Percentiles rank a stretch among this genome's conserved stretches.
Conservation (phyloP, 345 rosid genomes). For the Gynandropsis gynandra region DNA sequence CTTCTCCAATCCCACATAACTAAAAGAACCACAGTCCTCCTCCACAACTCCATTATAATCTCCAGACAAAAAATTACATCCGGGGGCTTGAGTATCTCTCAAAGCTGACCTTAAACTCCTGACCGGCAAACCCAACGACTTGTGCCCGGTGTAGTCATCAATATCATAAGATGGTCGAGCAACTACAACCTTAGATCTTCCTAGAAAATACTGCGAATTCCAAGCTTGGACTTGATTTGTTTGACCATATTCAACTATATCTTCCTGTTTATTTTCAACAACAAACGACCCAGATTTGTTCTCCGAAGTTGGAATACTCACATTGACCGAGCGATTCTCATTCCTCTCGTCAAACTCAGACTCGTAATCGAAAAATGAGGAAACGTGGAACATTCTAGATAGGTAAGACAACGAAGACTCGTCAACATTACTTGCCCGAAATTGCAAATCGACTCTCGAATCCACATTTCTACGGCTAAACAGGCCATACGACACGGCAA, state of each 20-base stretch:
- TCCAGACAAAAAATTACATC: conserved; percentile 14
- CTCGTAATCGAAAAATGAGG: conserved; percentile 58
- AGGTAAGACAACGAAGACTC: conserved; percentile 37
- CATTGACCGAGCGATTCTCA: conserved; percentile 8
- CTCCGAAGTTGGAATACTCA: conserved; percentile 13
- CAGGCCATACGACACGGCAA: conserved; percentile 84
- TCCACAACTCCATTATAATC: conserved; percentile 20
- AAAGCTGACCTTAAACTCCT: conserved; percentile 55
- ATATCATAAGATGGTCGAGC: conserved; percentile 43
- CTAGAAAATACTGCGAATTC: conserved; percentile 51
- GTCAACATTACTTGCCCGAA: conserved; percentile 25
- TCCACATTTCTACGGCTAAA: conserved; percentile 56
- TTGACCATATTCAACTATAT: conserved; percentile 22
- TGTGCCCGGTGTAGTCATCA: conserved; percentile 28
- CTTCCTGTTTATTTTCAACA: conserved; percentile 28
- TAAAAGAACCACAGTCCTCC: conserved; percentile 28
- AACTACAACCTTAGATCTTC: conserved; percentile 47
- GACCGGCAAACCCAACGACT: conserved; percentile 71
- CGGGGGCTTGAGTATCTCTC: conserved; percentile 32
- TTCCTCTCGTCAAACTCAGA: conserved; percentile 35
- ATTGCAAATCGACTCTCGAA: conserved; percentile 21
- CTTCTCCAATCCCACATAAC: conserved; percentile 30
- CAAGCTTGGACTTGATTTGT: conserved; percentile 41
- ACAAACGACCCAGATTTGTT: conserved; percentile 18
- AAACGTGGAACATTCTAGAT: conserved; percentile 39